Base-by-base conservation (phyloP, 1,139 yeast species). In the Suhomyces atakaporum region DNA sequence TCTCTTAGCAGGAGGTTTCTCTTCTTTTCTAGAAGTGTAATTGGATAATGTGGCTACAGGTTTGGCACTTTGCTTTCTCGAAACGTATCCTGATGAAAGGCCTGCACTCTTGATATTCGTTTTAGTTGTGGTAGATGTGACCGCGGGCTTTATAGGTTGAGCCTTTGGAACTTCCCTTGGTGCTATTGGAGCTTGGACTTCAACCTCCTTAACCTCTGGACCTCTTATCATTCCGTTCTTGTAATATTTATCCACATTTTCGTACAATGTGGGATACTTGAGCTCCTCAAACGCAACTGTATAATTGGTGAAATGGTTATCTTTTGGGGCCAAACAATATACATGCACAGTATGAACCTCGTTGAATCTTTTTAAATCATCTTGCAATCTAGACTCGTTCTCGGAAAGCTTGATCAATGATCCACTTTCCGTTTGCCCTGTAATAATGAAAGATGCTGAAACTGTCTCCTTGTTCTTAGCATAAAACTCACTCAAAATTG, bases 201-300 rank as follows among this genome's bases (percentile, higher is more conserved):
- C 43, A 11, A 47, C 47, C 15, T 39, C 43, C 30, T 33, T 36
- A 9, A 67, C 51, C 16, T 42, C 54, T 1, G 73, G 70, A 1
- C 74, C 75, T 26, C 51, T 45, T 2, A 67, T 61, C 41, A 66
- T 50, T 1, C 76, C 76, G 31, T 56, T 50, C 19, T 43, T 43
- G 42, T 55, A 51, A 39, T 58, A 62, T 8, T 40, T 42, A 3
- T 47, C 50, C 14, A 58, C 27, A 4, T 57, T 44, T 7, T 49
- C 42, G 13, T 47, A 44, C 16, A 49, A 48, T 8, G 59, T 39
- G 2, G 57, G 48, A 30, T 46, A 48, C 24, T 54, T 55, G 33
- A 53, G 42, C 41, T 64, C 72, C 27, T 58, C 60, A 27, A 62
- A 27, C 2, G 66, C 67, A 16, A 69, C 43, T 16, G 65, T 69